These are phyloP conservation scores for Penicillium digitatum DNA, from an alignment of 2,329 filamentous ascomycete species.

Conservation along the genomic window DNA sequence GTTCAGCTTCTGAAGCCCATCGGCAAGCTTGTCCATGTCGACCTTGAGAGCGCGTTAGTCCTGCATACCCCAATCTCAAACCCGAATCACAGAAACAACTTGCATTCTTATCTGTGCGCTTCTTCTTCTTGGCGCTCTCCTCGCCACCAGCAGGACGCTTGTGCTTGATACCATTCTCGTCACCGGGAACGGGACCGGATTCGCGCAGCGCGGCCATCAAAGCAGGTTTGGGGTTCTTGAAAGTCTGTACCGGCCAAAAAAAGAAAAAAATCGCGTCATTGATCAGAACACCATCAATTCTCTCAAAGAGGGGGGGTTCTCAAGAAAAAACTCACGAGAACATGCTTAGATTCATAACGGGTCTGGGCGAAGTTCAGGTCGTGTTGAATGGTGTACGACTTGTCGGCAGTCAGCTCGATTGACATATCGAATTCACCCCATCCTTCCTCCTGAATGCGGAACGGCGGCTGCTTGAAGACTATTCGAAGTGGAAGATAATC, in stretches of 20 bases:
- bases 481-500: background rate
- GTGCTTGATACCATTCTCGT: constrained; percentile 60
- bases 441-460: constrained; percentile 85
- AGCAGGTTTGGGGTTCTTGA: constrained; percentile 90
- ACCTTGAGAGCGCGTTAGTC: constrained; percentile 41
- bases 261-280: background rate
- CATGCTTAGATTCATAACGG: constrained; percentile 78
- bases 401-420: constrained; percentile 79
- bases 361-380: constrained; percentile 86
- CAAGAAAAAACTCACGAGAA: constrained; percentile 53
- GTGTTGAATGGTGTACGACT: constrained; percentile 77
- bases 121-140: constrained; percentile 71
- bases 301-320: background rate
- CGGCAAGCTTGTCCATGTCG: constrained; percentile 96
- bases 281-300: background rate
- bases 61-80: background rate
- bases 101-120: constrained; percentile 60
- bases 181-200: constrained; percentile 77
- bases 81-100: constrained; percentile 12
- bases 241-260: constrained; percentile 50
- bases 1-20: constrained; percentile 78
- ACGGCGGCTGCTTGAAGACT: constrained; percentile 82
- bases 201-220: constrained; percentile 75
- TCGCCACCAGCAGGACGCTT: constrained; percentile 57
- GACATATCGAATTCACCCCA: constrained; percentile 98